phyloP scores from a whole-genome alignment of 1,139 yeast genomes.

The Blastobotrys proliferans region DNA sequence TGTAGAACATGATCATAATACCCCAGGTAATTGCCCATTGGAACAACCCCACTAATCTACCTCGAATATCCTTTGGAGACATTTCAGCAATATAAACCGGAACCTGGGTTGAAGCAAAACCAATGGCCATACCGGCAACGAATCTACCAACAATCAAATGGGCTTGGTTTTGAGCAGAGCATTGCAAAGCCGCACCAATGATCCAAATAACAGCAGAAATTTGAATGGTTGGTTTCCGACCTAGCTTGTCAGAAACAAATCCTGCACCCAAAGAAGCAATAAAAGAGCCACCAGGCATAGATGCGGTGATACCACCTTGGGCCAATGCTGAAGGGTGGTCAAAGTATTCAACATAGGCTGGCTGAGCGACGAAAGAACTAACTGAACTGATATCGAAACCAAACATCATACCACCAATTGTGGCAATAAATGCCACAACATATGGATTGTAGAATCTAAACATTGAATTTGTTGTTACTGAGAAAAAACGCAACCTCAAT shows the following conservation, averaged over 20 bases:
- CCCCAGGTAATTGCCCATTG: conserved; percentile 72
- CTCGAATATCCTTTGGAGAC: conserved; percentile 63
- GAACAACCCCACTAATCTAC: conserved; percentile 60
- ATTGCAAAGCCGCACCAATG: conserved; percentile 79
- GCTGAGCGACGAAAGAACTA: conserved; percentile 75
- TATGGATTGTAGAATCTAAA: conserved; percentile 37
- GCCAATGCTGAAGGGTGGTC: conserved; percentile 43
- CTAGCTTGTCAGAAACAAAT: conserved; percentile 60
- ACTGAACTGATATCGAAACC: conserved; percentile 95
- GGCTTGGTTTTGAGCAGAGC: conserved; percentile 71
- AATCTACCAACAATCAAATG: conserved; percentile 61
- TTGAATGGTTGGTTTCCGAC: conserved; percentile 76
- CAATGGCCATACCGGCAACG: conserved; percentile 65
- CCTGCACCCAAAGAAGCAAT: conserved; percentile 37
- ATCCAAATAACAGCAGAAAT: conserved; percentile 71
- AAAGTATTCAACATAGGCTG: conserved; percentile 46
- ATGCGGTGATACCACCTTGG: conserved; percentile 86
- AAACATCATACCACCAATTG: conserved; percentile 89
- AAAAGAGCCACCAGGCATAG: conserved; percentile 93
- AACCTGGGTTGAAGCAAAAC: conserved; percentile 66
- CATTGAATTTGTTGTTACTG: too few relatives aligned
- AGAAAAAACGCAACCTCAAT: too few relatives aligned
- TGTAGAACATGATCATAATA: conserved; percentile 54
- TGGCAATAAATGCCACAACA: conserved; percentile 47
- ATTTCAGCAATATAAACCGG: conserved; percentile 74